These are phyloP conservation scores for Casuarina equisetifolia DNA, from an alignment of 306 rosid species.

Conservation along the genomic window DNA sequence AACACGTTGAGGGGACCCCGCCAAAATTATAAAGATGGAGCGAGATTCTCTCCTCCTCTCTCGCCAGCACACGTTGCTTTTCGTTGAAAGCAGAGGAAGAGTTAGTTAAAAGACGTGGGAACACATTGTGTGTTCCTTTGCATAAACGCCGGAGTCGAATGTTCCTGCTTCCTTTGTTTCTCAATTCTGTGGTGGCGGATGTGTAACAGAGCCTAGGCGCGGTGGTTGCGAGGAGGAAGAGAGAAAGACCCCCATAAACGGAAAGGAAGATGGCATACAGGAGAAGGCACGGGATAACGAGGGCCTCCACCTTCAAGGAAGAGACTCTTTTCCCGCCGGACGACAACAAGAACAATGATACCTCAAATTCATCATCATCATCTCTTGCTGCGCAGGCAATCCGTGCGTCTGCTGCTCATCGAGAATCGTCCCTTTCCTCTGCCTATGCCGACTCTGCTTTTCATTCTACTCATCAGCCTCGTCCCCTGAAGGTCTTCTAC, in stretches of 20 bases:
- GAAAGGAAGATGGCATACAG: constrained; percentile 69
- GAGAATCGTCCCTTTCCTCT: constrained; percentile 47
- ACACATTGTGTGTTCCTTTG: not conserved
- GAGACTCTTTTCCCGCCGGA: constrained; percentile 51
- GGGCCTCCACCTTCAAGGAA: constrained; percentile 80
- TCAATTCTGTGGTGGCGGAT: not conserved
- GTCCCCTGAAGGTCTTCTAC: constrained; percentile 55
- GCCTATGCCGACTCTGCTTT: constrained; percentile 27
- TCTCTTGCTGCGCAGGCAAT: constrained; percentile 81
- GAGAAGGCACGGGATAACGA: constrained; percentile 75
- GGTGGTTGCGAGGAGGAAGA: not conserved
- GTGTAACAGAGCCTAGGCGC: not conserved
- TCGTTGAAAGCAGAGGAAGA: constrained; percentile 26
- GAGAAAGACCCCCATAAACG: not conserved
- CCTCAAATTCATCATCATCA: constrained; percentile 34
- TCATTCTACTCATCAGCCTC: constrained; percentile 30
- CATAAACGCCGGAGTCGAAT: not conserved
- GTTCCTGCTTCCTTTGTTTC: constrained; percentile 8
- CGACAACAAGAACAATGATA: constrained; percentile 22
- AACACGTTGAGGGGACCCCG: not conserved
- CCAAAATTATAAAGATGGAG: not conserved
- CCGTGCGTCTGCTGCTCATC: constrained; percentile 60
- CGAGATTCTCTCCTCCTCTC: not conserved
- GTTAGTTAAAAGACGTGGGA: constrained; percentile 36
- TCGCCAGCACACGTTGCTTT: not conserved